phyloP scores from a whole-genome alignment of 2,329 filamentous ascomycete species.

The Boeremia lycopersici region DNA sequence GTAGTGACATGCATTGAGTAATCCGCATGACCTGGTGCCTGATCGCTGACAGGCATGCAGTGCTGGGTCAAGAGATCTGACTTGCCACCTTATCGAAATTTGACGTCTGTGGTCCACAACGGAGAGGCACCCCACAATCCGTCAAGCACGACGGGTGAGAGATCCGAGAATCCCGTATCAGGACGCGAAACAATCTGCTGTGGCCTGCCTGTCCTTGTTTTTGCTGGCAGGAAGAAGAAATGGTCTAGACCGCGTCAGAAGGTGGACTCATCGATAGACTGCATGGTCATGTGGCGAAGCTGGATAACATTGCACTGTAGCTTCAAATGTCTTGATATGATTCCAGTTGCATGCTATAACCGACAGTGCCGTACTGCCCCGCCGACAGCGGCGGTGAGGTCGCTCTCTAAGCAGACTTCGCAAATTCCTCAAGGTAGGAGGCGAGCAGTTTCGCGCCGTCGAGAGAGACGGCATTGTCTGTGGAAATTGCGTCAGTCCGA shows the following conservation, averaged over 20 bases:
- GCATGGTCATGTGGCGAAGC: background rate
- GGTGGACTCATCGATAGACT: background rate
- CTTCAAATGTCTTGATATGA: background rate
- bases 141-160: background rate
- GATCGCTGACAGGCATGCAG: background rate
- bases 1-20: background rate
- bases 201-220: background rate
- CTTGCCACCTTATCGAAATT: background rate
- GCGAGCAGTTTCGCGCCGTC: conserved; percentile 72
- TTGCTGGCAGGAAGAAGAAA: background rate
- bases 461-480: conserved; percentile 77
- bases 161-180: background rate
- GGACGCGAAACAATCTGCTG: background rate
- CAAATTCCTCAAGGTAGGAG: conserved; percentile 67
- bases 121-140: background rate
- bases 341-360: conserved; percentile 7
- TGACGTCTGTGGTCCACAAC: background rate
- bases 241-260: conserved; percentile 3
- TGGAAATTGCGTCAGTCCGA: conserved; percentile 12
- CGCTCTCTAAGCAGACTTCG: conserved; percentile 40
- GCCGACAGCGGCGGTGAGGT: background rate
- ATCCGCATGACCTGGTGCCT: background rate
- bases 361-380: background rate
- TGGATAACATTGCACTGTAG: background rate
- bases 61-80: background rate